phyloP scores from a whole-genome alignment of 2,329 filamentous ascomycete genomes.

The Fusarium albidum region DNA sequence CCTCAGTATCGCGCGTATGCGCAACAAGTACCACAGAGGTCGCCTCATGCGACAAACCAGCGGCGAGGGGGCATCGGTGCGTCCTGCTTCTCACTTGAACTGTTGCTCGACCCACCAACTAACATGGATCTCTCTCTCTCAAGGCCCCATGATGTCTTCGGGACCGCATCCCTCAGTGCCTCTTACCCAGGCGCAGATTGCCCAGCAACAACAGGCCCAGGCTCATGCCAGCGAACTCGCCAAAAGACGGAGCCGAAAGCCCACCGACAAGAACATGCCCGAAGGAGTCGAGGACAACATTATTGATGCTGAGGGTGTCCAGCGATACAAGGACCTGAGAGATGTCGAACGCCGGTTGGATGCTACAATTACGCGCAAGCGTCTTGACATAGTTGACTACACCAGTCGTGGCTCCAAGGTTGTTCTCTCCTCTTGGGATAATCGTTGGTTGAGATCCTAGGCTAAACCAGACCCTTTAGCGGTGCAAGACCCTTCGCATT shows the following conservation, averaged over 20 bases:
- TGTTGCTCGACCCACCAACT: constrained; percentile 15
- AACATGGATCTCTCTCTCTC: constrained; percentile 17
- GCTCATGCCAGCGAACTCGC: constrained; percentile 70
- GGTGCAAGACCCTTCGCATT: constrained; percentile 85
- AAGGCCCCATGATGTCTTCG: constrained; percentile 65
- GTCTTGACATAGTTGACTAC: constrained; percentile 87
- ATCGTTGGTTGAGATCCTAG: neutral
- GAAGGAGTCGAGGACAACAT: constrained; percentile 86
- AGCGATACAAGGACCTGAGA: constrained; percentile 83
- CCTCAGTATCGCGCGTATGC: constrained; percentile 60
- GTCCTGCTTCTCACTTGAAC: constrained; percentile 29
- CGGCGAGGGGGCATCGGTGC: constrained; percentile 63
- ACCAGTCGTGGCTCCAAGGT: constrained; percentile 78
- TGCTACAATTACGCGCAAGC: constrained; percentile 92
- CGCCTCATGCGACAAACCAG: constrained; percentile 57
- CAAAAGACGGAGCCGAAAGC: constrained; percentile 85
- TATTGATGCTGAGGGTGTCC: constrained; percentile 78
- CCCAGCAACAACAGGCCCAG: constrained; percentile 59
- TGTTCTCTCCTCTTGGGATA: constrained; percentile 12
- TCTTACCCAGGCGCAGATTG: constrained; percentile 62
- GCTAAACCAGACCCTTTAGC: constrained; percentile 52
- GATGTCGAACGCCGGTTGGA: constrained; percentile 90
- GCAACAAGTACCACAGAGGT: constrained; percentile 59
- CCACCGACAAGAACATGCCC: constrained; percentile 93
- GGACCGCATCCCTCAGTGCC: constrained; percentile 60